Base-by-base conservation (phyloP, 148 eudicot species). In the Bassia scoparia region DNA sequence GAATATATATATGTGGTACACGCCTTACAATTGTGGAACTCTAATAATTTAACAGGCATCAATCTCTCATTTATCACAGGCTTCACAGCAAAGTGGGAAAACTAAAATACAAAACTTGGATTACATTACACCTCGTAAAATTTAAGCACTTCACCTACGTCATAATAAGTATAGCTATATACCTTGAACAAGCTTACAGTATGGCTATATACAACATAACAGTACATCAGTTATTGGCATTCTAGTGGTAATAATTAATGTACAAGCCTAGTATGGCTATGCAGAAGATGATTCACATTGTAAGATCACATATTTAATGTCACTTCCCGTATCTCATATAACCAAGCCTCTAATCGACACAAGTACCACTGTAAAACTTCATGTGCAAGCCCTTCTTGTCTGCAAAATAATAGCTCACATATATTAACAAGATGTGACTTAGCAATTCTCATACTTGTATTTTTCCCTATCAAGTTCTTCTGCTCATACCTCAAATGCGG, bases 301-400 rank as follows among this genome's bases (percentile, higher is more conserved):
- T 16, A 64, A 43, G 67, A 75, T 86, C 81, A 84, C 87, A 90
- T 83, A 53, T 83, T 88, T 35, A 85, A 80, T 41, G 91, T 90
- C 52, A 86, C 65, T 83, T 85, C 93, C 75, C 61, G 81, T 77
- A 90, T 90, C 80, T 90, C 97, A 11, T 90, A 91, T 86, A 96
- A 96, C 99, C 99, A 96, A 61, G 99, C 99, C 76, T 96, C 99
- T 95, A 96, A 83, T 84, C 99, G 79, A 81, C 99, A 96, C 63
- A 96, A 69, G 85, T 82, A 96, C 99, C 99, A 96, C 63, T 96
- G 94, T 64, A 96, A 71, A 61, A 96, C 96, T 87, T 96, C 96
- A 72, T 86, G 83, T 33, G 94, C 90, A 63, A 90, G 87, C 71
- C 99, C 99, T 85, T 85, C 90, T 84, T 88, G 97, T 78, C 99